These are phyloP conservation scores for Vanrija sp. DNA, from an alignment of 1,284 basidiomycete genomes.

Conservation along the genomic window DNA sequence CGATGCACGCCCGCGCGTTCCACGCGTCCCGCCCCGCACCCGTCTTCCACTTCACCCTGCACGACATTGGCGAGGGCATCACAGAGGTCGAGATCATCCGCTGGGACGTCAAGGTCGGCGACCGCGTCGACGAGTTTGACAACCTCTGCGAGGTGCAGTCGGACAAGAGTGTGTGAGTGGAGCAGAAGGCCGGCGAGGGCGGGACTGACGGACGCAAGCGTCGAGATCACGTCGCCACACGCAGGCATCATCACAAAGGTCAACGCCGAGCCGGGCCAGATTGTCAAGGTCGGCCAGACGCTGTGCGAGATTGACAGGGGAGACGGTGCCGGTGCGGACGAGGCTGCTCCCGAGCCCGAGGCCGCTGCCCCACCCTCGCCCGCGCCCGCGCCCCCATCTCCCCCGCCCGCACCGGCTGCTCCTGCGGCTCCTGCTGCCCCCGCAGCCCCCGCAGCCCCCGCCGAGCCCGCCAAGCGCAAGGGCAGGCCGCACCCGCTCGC, in stretches of 20 bases:
- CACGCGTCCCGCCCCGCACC: constrained; percentile 7
- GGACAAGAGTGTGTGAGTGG: constrained; percentile 62
- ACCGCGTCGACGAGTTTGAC: constrained; percentile 72
- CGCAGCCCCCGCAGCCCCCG: neutral
- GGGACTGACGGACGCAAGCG: constrained; percentile 51
- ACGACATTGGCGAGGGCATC: constrained; percentile 85
- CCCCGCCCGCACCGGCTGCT: neutral
- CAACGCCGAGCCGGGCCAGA: constrained; percentile 73
- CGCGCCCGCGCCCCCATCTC: neutral
- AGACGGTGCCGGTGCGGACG: constrained; percentile 18
- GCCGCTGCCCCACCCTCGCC: neutral
- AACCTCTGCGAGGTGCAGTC: constrained; percentile 88
- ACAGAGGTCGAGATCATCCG: constrained; percentile 85
- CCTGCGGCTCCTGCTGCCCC: neutral
- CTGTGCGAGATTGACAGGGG: constrained; percentile 69
- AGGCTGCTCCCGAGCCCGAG: constrained; percentile 1
- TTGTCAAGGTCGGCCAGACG: constrained; percentile 79
- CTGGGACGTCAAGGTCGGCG: constrained; percentile 68
- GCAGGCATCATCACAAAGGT: constrained; percentile 71
- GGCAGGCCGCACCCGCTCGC: constrained; percentile 15
- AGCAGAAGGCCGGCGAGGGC: neutral
- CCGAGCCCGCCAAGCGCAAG: constrained; percentile 3
- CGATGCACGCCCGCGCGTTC: constrained; percentile 4
- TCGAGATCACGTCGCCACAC: constrained; percentile 87
- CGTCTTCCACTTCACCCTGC: constrained; percentile 66